Conservation (phyloP, 352 stramenopile genomes). For the Pythium diclinum region DNA sequence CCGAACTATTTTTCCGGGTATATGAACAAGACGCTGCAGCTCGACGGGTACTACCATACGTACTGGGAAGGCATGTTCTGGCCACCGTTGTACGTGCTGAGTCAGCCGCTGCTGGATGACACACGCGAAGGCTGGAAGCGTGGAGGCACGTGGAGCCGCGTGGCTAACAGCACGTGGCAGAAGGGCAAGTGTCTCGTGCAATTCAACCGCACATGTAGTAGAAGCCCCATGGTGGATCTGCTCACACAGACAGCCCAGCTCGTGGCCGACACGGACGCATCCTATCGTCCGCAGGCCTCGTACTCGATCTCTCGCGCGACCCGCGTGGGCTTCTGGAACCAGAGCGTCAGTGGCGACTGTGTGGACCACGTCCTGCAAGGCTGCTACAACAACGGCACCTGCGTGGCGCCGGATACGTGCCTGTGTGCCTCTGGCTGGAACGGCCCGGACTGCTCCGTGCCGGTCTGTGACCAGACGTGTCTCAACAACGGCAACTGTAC, state of each 20-base stretch:
- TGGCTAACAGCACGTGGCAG: constrained; percentile 73
- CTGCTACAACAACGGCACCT: constrained; percentile 97
- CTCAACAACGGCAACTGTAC: constrained; percentile 91
- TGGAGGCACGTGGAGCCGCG: constrained; percentile 69
- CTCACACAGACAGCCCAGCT: constrained; percentile 25
- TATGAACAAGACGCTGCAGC: constrained; percentile 88
- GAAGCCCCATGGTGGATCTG: constrained; percentile 39
- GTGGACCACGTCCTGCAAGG: constrained; percentile 91
- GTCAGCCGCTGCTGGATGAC: constrained; percentile 74
- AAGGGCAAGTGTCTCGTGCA: constrained; percentile 94
- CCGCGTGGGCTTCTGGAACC: constrained; percentile 62
- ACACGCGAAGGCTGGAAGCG: constrained; percentile 92
- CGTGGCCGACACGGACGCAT: constrained; percentile 92
- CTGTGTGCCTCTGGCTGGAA: constrained; percentile 75
- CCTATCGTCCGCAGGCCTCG: constrained; percentile 79
- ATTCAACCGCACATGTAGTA: constrained; percentile 70
- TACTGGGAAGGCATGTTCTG: constrained; percentile 90
- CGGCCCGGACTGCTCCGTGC: constrained; percentile 73
- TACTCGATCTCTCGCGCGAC: constrained; percentile 66
- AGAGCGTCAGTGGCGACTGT: constrained; percentile 60
- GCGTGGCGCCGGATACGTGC: constrained; percentile 84
- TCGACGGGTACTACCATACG: constrained; percentile 84
- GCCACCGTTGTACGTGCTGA: constrained; percentile 89
- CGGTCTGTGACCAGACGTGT: constrained; percentile 71
- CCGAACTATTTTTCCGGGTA: constrained; percentile 96